Base-by-base conservation (phyloP, 2,329 filamentous ascomycete genomes). In the Phialophora macrospora region DNA sequence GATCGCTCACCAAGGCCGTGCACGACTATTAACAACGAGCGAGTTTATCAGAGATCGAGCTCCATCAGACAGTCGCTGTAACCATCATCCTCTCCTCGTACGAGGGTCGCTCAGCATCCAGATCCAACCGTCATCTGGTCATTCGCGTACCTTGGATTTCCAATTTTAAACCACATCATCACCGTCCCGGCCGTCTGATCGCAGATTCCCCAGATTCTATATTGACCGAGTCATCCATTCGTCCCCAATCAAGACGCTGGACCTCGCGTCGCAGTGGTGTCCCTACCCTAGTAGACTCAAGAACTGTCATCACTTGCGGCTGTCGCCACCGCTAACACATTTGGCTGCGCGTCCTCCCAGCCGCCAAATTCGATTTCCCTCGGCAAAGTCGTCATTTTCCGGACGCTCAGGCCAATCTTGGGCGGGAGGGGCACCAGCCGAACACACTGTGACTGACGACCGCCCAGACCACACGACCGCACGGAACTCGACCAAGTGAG, bases 191-290 rank as follows among this genome's bases (percentile, higher is more conserved):
- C 58, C 26, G 58, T 60, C 58, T 60, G 28, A 60, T 52, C 58
- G 58, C 58, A 38, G 22, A 60, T 34, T 60, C 58, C 58, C 58
- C 58, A 60, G 58, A 60, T 60, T 60, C 44, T 32, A 59, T 49
- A 26, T 59, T 24, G 28, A 54, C 52, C 58, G 44, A 54, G 34
- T 54, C 58, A 61, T 61, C 60, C n/a, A 46, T 38, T 34, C 24
- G 30, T 17, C 11, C 44, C 51, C 59, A 61, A 46, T 61, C 49
- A 30, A 38, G 22, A 28, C 48, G 12, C 59, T 12, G 46, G 41
- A 3, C 17, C 44, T 59, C 56, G 56, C 38, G 28, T 48, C 55
- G 44, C 38, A 49, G 30, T 14, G 14, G 17, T 9, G 28, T 24
- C 17, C 30, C 7, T 11, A 41, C n/a, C 49, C 49, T 52, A 12